Base-by-base conservation (phyloP, 2,329 filamentous ascomycete genomes). In the Paracoccidioides lutzii region DNA sequence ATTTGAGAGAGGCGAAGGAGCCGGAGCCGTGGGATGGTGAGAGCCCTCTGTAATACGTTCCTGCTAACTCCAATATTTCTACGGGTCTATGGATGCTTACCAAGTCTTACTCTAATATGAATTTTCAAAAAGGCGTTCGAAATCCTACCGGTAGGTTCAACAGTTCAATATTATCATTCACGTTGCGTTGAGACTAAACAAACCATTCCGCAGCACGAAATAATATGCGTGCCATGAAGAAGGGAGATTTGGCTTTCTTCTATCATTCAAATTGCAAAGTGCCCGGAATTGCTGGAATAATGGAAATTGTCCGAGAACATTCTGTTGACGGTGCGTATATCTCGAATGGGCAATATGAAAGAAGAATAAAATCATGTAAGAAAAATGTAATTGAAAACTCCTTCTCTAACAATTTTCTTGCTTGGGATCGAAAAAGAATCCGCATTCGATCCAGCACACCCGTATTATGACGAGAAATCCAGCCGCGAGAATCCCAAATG, bases 231-330 rank as follows among this genome's bases (percentile, higher is more conserved):
- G 81, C 83, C 7, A 98, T 98, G 93, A 90, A 88, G 64, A 83
- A 84, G 55, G 90, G 90, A 52, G 93, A 98, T 66, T 77, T 90
- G 37, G 90, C 90, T 32, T 97, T 98, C 74, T 97, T 98, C 74
- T 97, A 97, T 68, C 91, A 96, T 71, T 95, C 88, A 49, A 95
- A 93, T 65, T 93, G 88, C 72, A 95, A 94, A 68, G 81, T 85
- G 30, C 90, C 90, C 0, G 91, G 88, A 2, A 89, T 97, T 50
- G 89, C 85, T 1, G 90, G 90, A 1, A 81, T 85, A 15, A 90
- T 95, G 86, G 87, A 93, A 65, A 87, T 98, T 59, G 90, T 94
- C 14, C 78, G 81, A 60, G 90, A 95, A 67, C 86, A 88, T 61
- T 84, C 85, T 2, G 79, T 88, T 7, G 93, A 98, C 64, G 73